Evolutionary conservation across 352 stramenopile species (phyloP).

Genomic region (Phytophthora foliorum): DNA sequence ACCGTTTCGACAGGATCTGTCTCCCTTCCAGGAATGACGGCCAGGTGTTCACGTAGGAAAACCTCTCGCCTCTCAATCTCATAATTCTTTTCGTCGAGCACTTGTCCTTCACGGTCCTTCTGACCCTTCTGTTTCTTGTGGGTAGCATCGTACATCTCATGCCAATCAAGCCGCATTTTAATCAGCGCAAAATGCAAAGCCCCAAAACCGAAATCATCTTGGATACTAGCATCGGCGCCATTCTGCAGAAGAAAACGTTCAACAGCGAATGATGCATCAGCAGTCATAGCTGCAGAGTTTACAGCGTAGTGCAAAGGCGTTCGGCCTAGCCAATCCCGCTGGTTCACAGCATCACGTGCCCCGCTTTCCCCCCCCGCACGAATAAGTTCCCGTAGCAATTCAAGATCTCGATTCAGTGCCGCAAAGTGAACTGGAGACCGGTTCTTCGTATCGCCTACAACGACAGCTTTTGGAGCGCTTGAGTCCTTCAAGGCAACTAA

Average conservation of each 20-base stretch:
- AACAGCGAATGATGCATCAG: conserved; percentile 83
- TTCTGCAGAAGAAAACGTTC: conserved; percentile 74
- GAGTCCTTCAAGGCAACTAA: conserved; percentile 59
- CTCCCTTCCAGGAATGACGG: conserved; percentile 49
- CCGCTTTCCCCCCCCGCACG: conserved; percentile 44
- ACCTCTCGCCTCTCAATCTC: conserved; percentile 55
- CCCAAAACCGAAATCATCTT: conserved; percentile 69
- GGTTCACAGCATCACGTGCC: conserved; percentile 54
- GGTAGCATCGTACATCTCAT: conserved; percentile 55
- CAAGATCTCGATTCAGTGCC: conserved; percentile 67
- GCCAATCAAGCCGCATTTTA: conserved; percentile 80
- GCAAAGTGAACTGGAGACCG: conserved; percentile 72
- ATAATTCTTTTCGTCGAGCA: conserved; percentile 33
- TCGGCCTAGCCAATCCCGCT: conserved; percentile 54
- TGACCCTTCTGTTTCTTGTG: conserved; percentile 34
- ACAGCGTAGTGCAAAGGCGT: conserved; percentile 82
- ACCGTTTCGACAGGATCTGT: conserved; percentile 83
- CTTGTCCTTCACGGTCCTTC: conserved; percentile 48
- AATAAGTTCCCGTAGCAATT: conserved; percentile 63
- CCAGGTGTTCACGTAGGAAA: conserved; percentile 52
- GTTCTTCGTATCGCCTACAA: conserved; percentile 52
- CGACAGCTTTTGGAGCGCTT: conserved; percentile 53
- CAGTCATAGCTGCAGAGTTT: conserved; percentile 70
- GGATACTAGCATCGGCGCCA: conserved; percentile 58
- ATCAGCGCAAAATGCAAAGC: conserved; percentile 75